Base-by-base conservation (phyloP, 2,329 filamentous ascomycete species). In the Fusarium sp. region DNA sequence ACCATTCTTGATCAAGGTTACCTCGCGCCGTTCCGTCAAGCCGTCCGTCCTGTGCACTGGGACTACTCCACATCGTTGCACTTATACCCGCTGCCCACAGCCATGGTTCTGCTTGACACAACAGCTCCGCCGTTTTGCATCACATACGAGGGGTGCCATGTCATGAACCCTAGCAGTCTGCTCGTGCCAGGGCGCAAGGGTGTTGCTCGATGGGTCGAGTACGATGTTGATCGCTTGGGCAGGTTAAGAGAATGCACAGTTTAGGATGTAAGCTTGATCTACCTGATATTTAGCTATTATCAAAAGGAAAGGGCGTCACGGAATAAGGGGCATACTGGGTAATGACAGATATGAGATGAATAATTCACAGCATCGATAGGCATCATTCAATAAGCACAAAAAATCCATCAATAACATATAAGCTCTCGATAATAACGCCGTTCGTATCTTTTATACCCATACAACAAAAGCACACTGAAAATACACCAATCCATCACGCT, bases 101-200 rank as follows among this genome's bases (percentile, higher is more conserved):
- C 92, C 2, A 83, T 98, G 75, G 88, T 97, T 18, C 81, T 99
- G 6, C 91, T 93, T 3, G 96, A 99, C 80, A 84, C 91, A 1
- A 93, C 94, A 41, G 90, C 91, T 12, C 90, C 92, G 16, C 86
- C 93, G 0, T 99, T 97, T 75, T 92, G 91, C 55, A 84, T 98
- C 69, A 97, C 93, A 16, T 98, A 98, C 76, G 95, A 97, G 79
- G 95, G 94, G 0, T 98, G 96, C 76, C 93, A 96, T 81, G 94
- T 98, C 33, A 91, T 99, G 87, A 99, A 99, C 77, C 94, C 96
- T 0, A 93, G 94, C 8, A 85, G 87, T 48, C 80, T 99, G 49
- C 85, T 97, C 24, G 89, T 93, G 0, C 83, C 88, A 1, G 91
- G 90, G 1, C 85, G 90, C 54, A 87, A 89, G 68, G 89, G 90